Conservation (phyloP, 768 basidiomycete species). For the Tricholoma flavovirens region DNA sequence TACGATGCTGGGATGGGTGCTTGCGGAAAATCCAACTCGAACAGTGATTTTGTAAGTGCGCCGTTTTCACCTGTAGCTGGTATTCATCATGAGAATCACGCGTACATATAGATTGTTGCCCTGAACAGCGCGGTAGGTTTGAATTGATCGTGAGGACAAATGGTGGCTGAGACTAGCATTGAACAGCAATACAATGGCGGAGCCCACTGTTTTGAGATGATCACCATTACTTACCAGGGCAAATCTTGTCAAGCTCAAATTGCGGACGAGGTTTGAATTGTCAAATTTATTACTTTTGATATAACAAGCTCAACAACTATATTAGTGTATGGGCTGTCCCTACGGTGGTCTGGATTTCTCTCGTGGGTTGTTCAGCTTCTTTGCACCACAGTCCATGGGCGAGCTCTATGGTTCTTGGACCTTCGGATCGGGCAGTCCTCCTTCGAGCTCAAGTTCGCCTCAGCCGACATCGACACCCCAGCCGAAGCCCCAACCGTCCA, state of each 20-base stretch:
- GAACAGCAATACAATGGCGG: slow-evolving; percentile 18
- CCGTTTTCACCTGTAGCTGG: neutral
- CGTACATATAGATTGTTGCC: slow-evolving; percentile 40
- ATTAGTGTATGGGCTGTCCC: slow-evolving; percentile 47
- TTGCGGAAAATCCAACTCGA: slow-evolving; percentile 36
- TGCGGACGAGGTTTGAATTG: slow-evolving; percentile 40
- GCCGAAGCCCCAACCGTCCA: slow-evolving; percentile 7
- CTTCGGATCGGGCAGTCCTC: slow-evolving; percentile 8
- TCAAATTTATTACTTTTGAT: too few species aligned
- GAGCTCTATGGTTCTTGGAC: slow-evolving; percentile 43
- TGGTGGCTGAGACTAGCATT: neutral
- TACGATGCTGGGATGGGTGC: slow-evolving; percentile 36
- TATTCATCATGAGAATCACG: neutral
- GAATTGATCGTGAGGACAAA: too few species aligned
- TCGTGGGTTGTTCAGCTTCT: slow-evolving; percentile 45
- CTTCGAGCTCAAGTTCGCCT: slow-evolving; percentile 8
- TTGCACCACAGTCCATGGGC: slow-evolving; percentile 35
- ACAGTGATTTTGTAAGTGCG: slow-evolving; percentile 37
- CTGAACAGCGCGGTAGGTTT: slow-evolving; percentile 12
- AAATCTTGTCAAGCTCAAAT: slow-evolving; percentile 37
- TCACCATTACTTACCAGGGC: slow-evolving; percentile 49
- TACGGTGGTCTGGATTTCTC: slow-evolving; percentile 48
- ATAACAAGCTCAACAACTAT: neutral
- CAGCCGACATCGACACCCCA: slow-evolving; percentile 11
- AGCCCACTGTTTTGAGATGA: slow-evolving; percentile 41